A percentile compares a stretch with the other conserved stretches of the same genome.
These are phyloP conservation scores for Fraxinus floribunda DNA, from an alignment of 305 asterid genomes.

Conservation along the genomic window DNA sequence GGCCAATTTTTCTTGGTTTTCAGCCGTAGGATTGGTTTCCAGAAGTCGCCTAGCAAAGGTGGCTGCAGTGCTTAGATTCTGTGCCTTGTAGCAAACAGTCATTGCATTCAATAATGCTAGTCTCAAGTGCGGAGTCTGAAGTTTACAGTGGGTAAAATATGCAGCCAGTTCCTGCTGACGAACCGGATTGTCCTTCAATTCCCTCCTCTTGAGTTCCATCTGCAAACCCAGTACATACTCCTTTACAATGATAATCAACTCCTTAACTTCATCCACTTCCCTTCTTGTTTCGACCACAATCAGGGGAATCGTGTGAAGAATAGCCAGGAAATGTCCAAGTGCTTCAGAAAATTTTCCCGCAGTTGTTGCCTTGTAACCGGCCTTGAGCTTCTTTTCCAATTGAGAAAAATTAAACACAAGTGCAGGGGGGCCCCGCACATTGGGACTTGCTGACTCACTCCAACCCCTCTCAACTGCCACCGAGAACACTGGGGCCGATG, in stretches of 20 bases:
- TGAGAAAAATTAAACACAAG: slow-evolving; percentile 42
- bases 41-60: slow-evolving; percentile 67
- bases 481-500: slow-evolving; percentile 40
- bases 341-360: slow-evolving; percentile 49
- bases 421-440: slow-evolving; percentile 52
- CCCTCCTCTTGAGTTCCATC: slow-evolving; percentile 50
- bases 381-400: slow-evolving; percentile 47
- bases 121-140: slow-evolving; percentile 62
- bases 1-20: slow-evolving; percentile 51
- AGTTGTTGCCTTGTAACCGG: slow-evolving; percentile 46
- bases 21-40: slow-evolving; percentile 61
- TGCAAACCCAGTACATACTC: slow-evolving; percentile 47
- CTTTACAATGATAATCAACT: slow-evolving; percentile 42
- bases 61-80: slow-evolving; percentile 60
- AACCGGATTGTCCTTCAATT: slow-evolving; percentile 33
- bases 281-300: slow-evolving; percentile 50
- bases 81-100: slow-evolving; percentile 57
- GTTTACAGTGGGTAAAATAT: slow-evolving; percentile 70
- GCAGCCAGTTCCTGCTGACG: slow-evolving; percentile 84
- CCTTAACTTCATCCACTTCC: slow-evolving; percentile 56
- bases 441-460: slow-evolving; percentile 41
- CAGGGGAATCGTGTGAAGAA: slow-evolving; percentile 45
- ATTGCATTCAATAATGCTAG: slow-evolving; percentile 64
- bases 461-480: slow-evolving; percentile 48
- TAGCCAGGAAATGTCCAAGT: slow-evolving; percentile 31